Percentiles rank a stretch among this genome's conserved stretches.
These are phyloP conservation scores for Phytophthora cryptogea DNA, from an alignment of 352 stramenopile genomes.

Conservation along the genomic window DNA sequence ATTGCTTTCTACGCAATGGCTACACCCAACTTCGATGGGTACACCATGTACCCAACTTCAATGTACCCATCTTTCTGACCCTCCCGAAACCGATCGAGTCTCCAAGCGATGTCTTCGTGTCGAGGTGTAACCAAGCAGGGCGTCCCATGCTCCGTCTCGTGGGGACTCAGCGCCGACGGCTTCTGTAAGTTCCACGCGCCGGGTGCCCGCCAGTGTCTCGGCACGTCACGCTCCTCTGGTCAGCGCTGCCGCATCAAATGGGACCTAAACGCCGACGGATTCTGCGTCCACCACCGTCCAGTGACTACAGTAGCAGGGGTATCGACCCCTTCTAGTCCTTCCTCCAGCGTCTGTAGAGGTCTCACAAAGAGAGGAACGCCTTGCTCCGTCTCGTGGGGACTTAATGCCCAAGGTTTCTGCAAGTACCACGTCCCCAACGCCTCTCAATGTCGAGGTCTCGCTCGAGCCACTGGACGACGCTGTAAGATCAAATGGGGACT, in stretches of 20 bases:
- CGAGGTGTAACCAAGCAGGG: constrained; percentile 25
- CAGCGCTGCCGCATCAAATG: constrained; percentile 30
- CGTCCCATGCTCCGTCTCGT: constrained; percentile 25
- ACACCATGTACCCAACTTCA: neutral
- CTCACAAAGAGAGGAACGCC: constrained; percentile 27
- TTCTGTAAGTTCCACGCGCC: constrained; percentile 40
- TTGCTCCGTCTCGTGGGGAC: constrained; percentile 30
- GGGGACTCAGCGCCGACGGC: constrained; percentile 10
- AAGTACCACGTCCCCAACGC: constrained; percentile 35
- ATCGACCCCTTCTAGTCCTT: neutral
- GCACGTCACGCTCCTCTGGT: constrained; percentile 22
- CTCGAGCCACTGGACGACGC: constrained; percentile 29
- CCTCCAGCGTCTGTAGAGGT: constrained; percentile 17
- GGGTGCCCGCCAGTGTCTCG: constrained; percentile 25
- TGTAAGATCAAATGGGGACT: constrained; percentile 40
- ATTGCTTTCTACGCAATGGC: too few species aligned
- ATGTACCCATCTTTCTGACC: neutral
- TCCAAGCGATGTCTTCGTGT: constrained; percentile 5
- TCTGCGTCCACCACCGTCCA: constrained; percentile 23
- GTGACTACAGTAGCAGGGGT: neutral
- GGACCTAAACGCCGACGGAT: constrained; percentile 23
- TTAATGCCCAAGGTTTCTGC: constrained; percentile 33
- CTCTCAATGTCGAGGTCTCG: constrained; percentile 30
- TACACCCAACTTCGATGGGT: neutral
- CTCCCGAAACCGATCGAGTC: neutral